Evolutionary conservation across 148 eudicot genomes (phyloP).

Genomic region (Diospyros lotus): DNA sequence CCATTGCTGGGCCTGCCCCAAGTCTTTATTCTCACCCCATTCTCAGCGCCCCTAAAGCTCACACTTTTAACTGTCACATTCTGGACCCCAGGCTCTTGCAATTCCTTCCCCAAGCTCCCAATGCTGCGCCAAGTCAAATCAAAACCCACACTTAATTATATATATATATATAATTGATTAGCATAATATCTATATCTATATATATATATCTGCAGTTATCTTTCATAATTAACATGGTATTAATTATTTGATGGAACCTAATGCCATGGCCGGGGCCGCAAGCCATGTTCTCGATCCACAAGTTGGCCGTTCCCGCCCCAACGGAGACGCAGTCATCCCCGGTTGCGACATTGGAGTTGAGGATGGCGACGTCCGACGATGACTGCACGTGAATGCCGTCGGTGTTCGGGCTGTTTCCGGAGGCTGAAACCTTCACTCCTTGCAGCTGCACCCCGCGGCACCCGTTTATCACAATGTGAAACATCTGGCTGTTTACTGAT

Average conservation of each 20-base stretch:
- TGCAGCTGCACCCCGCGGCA: conserved; percentile 30
- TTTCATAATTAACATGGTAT: background rate
- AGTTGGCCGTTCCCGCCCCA: conserved; percentile 27
- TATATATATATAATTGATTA: no score
- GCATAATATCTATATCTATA: no score
- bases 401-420: conserved; percentile 48
- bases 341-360: conserved; percentile 24
- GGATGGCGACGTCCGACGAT: conserved; percentile 23
- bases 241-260: conserved; percentile 22
- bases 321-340: conserved; percentile 70
- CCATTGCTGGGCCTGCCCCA: conserved; percentile 33
- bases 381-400: conserved; percentile 46
- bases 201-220: no score
- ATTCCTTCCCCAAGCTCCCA: conserved; percentile 43
- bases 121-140: conserved; percentile 25
- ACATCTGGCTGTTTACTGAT: conserved; percentile 46
- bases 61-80: conserved; percentile 42
- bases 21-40: conserved; percentile 54
- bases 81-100: conserved; percentile 27
- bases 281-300: conserved; percentile 33
- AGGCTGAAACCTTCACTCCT: conserved; percentile 24
- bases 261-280: conserved; percentile 78
- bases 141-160: no score
- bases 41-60: conserved; percentile 30
- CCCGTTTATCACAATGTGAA: conserved; percentile 28